Base-by-base conservation (phyloP, 805 yeast species). In the Metschnikowia similis region DNA sequence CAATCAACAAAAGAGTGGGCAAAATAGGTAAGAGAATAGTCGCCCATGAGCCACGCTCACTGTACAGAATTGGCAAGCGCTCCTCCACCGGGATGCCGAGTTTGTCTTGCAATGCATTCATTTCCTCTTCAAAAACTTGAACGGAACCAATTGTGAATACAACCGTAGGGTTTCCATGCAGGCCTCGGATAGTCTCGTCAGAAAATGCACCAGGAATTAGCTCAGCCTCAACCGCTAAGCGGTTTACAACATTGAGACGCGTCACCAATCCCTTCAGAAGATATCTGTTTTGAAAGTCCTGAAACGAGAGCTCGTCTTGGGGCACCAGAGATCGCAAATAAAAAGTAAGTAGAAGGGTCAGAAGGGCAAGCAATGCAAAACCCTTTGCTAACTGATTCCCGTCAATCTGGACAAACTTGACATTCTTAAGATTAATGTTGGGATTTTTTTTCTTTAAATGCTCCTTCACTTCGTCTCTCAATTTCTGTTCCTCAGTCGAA, bases 61-160 rank as follows among this genome's bases (percentile, higher is more conserved):
- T 77, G 59, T 87, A 91, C 29, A 80, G 69, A 29, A 91, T 85
- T 4, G 97, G 96, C 47, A 90, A 74, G 56, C 96, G 76, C 60
- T 85, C 88, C 10, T 76, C 78, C 28, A 82, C 69, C 0, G 91
- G 83, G 48, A 89, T 83, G 13, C 82, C 79, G 55, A 86, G 74
- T 45, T 76, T 76, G 57, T 85, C 86, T 68, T 90, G 96, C 10
- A 85, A 77, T 40, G 75, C 76, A 51, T 81, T 85, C 75, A 91
- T 74, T 59, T 88, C 90, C 48, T 87, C 88, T 69, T 91, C 97
- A 61, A 91, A 88, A 21, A 81, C 75, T 56, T 87, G 91, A 6
- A 89, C 83, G 0, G 96, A 87, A 4, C 97, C 97, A 60, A 91
- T 89, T 11, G 96, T 85, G 71, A 91, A 91, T 2, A 78, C 76